A percentile compares a stretch with the other conserved stretches of the same genome.
These are phyloP conservation scores for Artemisia annua DNA, from an alignment of 129 eudicot species.

Conservation along the genomic window DNA sequence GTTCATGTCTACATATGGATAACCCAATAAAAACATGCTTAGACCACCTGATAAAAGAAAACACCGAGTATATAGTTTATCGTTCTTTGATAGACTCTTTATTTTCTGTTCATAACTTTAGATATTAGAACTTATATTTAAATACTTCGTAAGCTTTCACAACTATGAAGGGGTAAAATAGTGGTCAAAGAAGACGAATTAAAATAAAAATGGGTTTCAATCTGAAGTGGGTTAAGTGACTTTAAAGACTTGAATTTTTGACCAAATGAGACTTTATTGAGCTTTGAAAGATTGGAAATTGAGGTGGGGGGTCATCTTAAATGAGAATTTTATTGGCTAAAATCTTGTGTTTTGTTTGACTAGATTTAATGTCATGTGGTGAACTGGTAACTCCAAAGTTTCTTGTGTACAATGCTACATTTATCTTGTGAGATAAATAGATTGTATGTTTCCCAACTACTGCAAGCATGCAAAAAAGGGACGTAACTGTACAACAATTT, in stretches of 20 bases:
- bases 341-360: conserved; percentile 19
- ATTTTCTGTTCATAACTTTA: not conserved
- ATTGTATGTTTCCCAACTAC: not conserved
- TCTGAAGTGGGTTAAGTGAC: conserved; percentile 15
- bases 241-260: conserved; percentile 1
- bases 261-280: conserved; percentile 21
- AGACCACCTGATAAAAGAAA: not conserved
- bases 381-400: conserved; percentile 18
- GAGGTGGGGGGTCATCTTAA: conserved; percentile 17
- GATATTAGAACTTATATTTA: not conserved
- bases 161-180: not conserved
- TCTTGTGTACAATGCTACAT: conserved; percentile 15
- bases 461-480: not conserved
- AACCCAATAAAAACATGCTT: not conserved
- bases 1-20: not conserved
- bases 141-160: not conserved
- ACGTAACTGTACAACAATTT: no score
- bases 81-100: not conserved
- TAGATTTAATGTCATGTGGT: conserved; percentile 16
- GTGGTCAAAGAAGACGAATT: conserved; percentile 24
- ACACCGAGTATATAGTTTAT: not conserved
- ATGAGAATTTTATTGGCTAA: conserved; percentile 21
- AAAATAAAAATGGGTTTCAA: conserved; percentile 6
- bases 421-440: not conserved
- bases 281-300: conserved; percentile 22